Evolutionary conservation across 75 land plant genomes (phyloP).

Genomic region (Sequoia sempervirens): DNA sequence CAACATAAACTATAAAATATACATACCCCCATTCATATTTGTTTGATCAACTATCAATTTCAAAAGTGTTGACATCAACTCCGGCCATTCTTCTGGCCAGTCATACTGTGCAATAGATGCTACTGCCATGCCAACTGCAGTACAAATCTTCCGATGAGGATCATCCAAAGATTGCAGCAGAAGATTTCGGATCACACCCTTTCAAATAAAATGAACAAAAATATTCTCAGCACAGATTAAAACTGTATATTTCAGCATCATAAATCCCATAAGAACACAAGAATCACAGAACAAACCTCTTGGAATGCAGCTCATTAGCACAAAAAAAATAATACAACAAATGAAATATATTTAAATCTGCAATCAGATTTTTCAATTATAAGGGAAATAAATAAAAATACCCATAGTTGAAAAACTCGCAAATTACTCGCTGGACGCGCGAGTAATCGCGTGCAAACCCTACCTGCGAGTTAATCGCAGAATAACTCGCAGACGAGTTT

Average conservation of each 20-base stretch:
- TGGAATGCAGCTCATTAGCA: not conserved
- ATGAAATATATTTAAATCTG: not conserved
- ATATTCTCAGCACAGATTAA: not conserved
- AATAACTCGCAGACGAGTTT: too few species aligned
- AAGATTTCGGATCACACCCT: conserved; percentile 58
- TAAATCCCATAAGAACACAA: not conserved
- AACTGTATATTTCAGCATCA: not conserved
- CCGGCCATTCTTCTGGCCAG: conserved; percentile 98
- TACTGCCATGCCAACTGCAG: conserved; percentile 93
- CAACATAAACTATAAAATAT: not conserved
- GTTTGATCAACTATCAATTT: conserved; percentile 57
- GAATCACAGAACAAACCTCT: not conserved
- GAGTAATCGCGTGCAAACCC: too few species aligned
- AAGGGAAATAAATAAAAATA: not conserved
- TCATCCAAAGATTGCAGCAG: conserved; percentile 71
- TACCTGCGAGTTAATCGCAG: too few species aligned
- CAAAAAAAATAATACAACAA: not conserved
- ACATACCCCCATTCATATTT: conserved; percentile 67
- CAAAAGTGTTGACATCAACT: conserved; percentile 65
- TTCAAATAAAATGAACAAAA: conserved; percentile 11
- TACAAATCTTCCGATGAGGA: conserved; percentile 83
- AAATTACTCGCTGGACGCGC: too few species aligned
- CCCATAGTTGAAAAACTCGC: too few species aligned
- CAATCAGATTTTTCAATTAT: not conserved
- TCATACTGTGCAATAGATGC: conserved; percentile 86